These are phyloP conservation scores for Ambispora gerdemannii DNA, from an alignment of 192 early-diverging fungal genomes.

Conservation along the genomic window DNA sequence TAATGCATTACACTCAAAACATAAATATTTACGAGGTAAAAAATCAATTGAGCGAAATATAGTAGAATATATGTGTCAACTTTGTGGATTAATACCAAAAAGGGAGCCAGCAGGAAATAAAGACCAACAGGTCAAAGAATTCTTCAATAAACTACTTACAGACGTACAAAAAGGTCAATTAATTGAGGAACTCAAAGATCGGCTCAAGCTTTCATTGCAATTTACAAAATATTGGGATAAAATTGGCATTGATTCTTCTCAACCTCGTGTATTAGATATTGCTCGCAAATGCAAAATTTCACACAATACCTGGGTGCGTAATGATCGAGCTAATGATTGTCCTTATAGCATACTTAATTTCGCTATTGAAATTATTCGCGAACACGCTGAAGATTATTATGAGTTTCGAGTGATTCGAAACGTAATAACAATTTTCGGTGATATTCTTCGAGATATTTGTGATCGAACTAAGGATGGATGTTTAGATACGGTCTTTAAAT, in stretches of 20 bases:
- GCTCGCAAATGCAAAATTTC: not conserved
- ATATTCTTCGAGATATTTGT: slow-evolving; percentile 21
- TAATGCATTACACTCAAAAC: slow-evolving; percentile 9
- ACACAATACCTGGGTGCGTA: too few species aligned
- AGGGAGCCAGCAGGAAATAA: not conserved
- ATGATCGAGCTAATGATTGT: not conserved
- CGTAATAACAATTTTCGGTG: slow-evolving; percentile 18
- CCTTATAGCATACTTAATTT: slow-evolving; percentile 6
- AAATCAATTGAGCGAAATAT: slow-evolving; percentile 26
- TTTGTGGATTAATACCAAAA: slow-evolving; percentile 30
- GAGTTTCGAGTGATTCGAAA: not conserved
- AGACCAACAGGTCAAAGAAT: not conserved
- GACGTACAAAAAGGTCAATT: not conserved
- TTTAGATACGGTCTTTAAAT: slow-evolving; percentile 11
- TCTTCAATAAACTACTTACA: not conserved
- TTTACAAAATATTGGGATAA: not conserved
- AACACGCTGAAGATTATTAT: not conserved
- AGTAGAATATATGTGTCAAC: slow-evolving; percentile 13
- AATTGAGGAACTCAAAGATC: not conserved
- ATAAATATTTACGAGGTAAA: slow-evolving; percentile 25
- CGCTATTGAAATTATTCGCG: not conserved
- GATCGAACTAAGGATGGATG: slow-evolving; percentile 18
- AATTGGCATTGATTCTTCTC: not conserved
- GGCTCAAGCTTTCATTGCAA: too few species aligned
- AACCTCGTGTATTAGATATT: not conserved